Evolutionary conservation across 2,329 filamentous ascomycete genomes (phyloP), one percentile per base, ranked within the genome.

Genomic region (Neoarthrinium moseri): DNA sequence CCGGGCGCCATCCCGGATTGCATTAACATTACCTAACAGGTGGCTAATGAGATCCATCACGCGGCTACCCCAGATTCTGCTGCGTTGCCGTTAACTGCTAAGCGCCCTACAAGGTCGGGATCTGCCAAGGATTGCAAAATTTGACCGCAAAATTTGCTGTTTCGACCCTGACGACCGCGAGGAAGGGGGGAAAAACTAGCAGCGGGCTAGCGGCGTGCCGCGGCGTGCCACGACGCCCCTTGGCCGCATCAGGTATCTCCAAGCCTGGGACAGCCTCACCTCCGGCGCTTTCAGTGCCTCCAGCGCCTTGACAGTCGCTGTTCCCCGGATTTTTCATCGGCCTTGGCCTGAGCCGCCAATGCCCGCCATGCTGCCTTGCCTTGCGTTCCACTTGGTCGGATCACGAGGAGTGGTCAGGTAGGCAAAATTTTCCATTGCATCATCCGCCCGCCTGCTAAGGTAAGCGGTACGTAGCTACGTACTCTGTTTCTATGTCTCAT

Each of bases 11-110:
- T 35, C 11, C 11, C 10, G 17, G 17, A 35, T 13, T 35, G 20
- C 12, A 15, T 12, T 8, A 34, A 24, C 22, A 21, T 45, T 49
- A 49, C 39, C 36, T 49, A 49, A 49, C 43, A 22, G 23, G 18
- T 46, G 43, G 43, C 47, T 42, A 49, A 46, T 44, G 38, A 24
- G 20, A 40, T 29, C 42, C 47, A 49, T 49, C 47, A 49, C 47
- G 47, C 47, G 47, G 42, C 39, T 46, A 46, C 47, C 47, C 47
- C 47, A 43, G 47, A 46, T 49, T 49, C 39, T 36, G 36, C 43
- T 30, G 22, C 40, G 44, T 33, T 49, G 47, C 47, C 47, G 43
- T 49, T 49, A 49, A 49, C 47, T 49, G 47, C 43, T 46, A 49
- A 46, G 43, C 43, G 43, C 43, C 38, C 39, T 30, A 33, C 37